Evolutionary conservation across 441 rosid genomes (phyloP).

Genomic region (Adansonia gregorii): DNA sequence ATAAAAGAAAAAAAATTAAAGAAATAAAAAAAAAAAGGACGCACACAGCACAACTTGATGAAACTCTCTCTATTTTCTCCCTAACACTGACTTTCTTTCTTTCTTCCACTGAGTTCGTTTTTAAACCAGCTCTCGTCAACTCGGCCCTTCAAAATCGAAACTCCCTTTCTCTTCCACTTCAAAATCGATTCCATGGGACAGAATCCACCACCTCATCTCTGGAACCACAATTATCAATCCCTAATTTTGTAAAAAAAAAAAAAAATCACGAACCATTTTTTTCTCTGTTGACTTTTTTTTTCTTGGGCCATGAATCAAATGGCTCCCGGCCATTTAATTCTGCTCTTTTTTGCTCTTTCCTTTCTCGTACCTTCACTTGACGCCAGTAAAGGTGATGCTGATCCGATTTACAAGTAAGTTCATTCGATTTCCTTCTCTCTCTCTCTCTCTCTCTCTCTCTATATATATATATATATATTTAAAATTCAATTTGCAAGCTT

Average conservation of each 20-base stretch:
- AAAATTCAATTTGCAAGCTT: not conserved
- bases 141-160: slow-evolving; percentile 12
- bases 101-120: slow-evolving; percentile 20
- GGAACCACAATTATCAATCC: not conserved
- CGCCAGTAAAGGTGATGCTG: slow-evolving; percentile 28
- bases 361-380: slow-evolving; percentile 16
- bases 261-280: not conserved
- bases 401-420: slow-evolving; percentile 30
- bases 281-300: slow-evolving; percentile 20
- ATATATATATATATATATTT: not conserved
- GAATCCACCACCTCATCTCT: slow-evolving; percentile 10
- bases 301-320: slow-evolving; percentile 15
- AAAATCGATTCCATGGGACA: slow-evolving; percentile 10
- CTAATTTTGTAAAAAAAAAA: slow-evolving; percentile 1
- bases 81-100: not conserved
- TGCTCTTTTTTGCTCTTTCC: slow-evolving; percentile 12
- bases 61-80: not conserved
- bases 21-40: not conserved
- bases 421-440: slow-evolving; percentile 1
- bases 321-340: slow-evolving; percentile 6
- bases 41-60: not conserved
- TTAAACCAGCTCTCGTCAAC: slow-evolving; percentile 4
- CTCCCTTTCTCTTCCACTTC: not conserved
- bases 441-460: not conserved
- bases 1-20: not conserved